A percentile compares a stretch with the other conserved stretches of the same genome.
phyloP scores from a whole-genome alignment of 768 basidiomycete genomes.

The Royoungia palumana region DNA sequence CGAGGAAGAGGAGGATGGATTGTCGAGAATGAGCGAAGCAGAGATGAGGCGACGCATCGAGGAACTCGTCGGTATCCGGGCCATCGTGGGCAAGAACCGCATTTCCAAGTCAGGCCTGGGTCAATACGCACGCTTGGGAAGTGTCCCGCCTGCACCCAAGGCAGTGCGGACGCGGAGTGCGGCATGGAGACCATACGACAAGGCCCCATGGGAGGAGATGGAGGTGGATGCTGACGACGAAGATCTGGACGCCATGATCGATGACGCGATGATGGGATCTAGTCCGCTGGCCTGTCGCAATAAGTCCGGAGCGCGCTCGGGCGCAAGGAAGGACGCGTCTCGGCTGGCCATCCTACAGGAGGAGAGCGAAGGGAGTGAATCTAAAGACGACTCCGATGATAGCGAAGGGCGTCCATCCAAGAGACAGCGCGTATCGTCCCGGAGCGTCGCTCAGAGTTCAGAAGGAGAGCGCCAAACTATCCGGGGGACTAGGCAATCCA shows the following conservation, averaged over 20 bases:
- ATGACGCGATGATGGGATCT: conserved; percentile 20
- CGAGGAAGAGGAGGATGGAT: conserved; percentile 4
- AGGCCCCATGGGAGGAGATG: conserved; percentile 23
- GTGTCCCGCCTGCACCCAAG: conserved; percentile 33
- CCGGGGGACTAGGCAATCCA: conserved; percentile 11
- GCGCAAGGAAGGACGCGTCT: conserved; percentile 5
- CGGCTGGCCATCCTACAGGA: conserved; percentile 26
- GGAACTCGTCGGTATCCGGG: conserved; percentile 53
- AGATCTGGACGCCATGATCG: conserved; percentile 6
- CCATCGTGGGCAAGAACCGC: conserved; percentile 30
- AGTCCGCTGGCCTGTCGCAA: conserved; percentile 27
- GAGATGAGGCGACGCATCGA: conserved; percentile 57
- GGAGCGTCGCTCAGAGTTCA: neutral
- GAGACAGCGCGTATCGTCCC: conserved; percentile 14
- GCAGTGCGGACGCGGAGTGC: conserved; percentile 22
- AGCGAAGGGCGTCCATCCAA: conserved; percentile 18
- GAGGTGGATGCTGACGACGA: conserved; percentile 15
- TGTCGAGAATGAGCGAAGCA: conserved; percentile 33
- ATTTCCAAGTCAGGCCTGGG: conserved; percentile 26
- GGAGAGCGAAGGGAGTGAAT: conserved; percentile 23
- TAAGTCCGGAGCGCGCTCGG: conserved; percentile 5
- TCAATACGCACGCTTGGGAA: conserved; percentile 3
- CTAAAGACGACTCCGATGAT: conserved; percentile 5
- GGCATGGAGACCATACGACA: conserved; percentile 17
- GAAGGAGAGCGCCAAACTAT: neutral